Base-by-base conservation (phyloP, 768 basidiomycete genomes). In the Boletus rubescentipes region DNA sequence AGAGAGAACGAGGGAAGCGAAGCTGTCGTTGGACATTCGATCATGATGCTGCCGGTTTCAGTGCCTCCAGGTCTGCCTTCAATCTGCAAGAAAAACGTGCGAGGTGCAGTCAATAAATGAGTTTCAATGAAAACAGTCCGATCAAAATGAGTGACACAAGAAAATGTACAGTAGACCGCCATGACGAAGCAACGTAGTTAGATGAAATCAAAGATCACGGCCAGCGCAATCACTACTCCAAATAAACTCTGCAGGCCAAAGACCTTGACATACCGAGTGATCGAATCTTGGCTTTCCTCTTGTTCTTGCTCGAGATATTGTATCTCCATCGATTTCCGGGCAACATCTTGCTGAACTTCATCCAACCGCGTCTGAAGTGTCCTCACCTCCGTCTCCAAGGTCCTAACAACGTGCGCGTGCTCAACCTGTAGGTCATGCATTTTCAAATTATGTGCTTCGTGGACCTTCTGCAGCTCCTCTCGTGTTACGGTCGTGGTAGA, bases 391-490 rank as follows among this genome's bases (percentile, higher is more conserved):
- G 79, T 79, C 63, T 72, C 77, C 46, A 86, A 49, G 36, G 61
- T 74, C 60, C 80, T 81, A 44, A 84, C 66, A 26, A 73, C 74
- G 60, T 83, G 84, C 30, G 84, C 83, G 62, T 89, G 82, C 20
- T 80, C 81, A 15, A 85, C 84, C 66, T 87, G 77, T 50, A 92
- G 58, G 70, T 93, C 90, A 47, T 85, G 74, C 59, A 94, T 67
- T 74, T 87, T 93, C 57, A 87, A 75, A 66, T 88, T 89, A 68
- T 94, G 92, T 6, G 92, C 92, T 67, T 91, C 87, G 59, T 93
- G 88, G 64, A 90, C 72, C 63, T 78, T 81, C 66, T 85, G 83
- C 37, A 94, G 72, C 51, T 93, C 91, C 58, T 91, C 90, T 61
- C 84, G 86, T 34, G 89, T 81, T 9, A 91, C 82, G 21, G 67